Base-by-base conservation (phyloP, 2,329 filamentous ascomycete genomes). In the Calonectria honghensis region DNA sequence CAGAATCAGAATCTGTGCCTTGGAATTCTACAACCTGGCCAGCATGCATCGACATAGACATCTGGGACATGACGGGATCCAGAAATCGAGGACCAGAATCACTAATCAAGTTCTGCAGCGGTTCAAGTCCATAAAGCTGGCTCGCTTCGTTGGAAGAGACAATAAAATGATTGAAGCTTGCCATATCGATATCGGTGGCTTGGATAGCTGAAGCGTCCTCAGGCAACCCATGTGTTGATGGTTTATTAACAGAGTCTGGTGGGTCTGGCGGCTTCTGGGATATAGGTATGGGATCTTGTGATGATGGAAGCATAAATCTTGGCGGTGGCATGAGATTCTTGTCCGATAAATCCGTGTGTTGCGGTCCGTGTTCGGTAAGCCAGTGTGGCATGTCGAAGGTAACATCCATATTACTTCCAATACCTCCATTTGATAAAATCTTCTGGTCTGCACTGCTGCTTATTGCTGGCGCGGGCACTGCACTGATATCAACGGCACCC, bases 81-180 rank as follows among this genome's bases (percentile, higher is more conserved):
- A 48, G 27, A 7, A 61, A 39, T 7, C 57, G 27, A 3, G 57
- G 57, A 20, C 57, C 57, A 10, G 57, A 61, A 61, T 61, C 57
- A 39, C 57, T 29, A 10, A 61, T 61, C 16, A 37, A 10, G 35
- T 61, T 61, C 3, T 61, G 57, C 20, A 61, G 4, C 14, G 57
- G 57, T 24, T 61, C 57, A 2, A 61, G 37, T 41, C 57, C 57
- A 41, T 37, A 39, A 27, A 61, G 11, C 27, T 61, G 57, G 11
- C 20, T 18, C 13, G 24, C 27, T 5, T 41, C 35, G 14, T 41
- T 29, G n/a, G 57, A 41, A 61, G n/a, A 6, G 24, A 27, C 4
- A 29, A 48, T 11, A 6, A 61, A 27, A 24, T 61, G n/a, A 41
- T 41, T 18, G 24, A 61, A 61, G 24, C 10, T n/a, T 24, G 13